Conservation (phyloP, 2,329 filamentous ascomycete genomes). For the Aspergillus aculeatus region DNA sequence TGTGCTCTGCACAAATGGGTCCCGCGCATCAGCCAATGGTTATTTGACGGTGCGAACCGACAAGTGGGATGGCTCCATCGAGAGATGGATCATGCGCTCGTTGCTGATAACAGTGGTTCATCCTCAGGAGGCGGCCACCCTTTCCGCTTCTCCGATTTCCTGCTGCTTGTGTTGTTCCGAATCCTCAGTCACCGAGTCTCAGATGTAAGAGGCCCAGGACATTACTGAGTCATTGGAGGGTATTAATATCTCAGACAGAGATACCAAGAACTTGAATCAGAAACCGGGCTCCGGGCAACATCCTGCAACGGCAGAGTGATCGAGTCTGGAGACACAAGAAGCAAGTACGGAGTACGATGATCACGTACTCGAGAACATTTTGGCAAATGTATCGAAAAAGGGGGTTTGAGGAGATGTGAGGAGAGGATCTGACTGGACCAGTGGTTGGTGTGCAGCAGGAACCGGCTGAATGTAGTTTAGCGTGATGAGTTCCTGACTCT, state of each 20-base stretch:
- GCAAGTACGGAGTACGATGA: background rate
- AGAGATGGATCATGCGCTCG: conserved; percentile 2
- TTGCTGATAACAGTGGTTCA: conserved; percentile 3
- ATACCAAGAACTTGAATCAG: background rate
- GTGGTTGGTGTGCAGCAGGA: conserved; percentile 1
- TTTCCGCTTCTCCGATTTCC: background rate
- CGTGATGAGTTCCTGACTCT: conserved; percentile 6
- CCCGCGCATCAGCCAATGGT: conserved; percentile 15
- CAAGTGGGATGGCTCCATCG: conserved; percentile 14
- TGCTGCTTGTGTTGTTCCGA: background rate
- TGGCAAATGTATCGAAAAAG: conserved; percentile 5
- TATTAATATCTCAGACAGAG: conserved; percentile 5
- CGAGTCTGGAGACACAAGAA: background rate
- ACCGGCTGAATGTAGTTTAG: conserved; percentile 12
- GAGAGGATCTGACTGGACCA: too few species aligned
- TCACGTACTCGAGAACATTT: background rate
- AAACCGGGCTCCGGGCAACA: background rate
- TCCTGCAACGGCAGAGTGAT: background rate
- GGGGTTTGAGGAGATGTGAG: background rate
- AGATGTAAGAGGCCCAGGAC: background rate
- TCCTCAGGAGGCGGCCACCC: conserved; percentile 7
- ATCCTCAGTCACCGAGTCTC: background rate
- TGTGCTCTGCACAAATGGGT: conserved; percentile 5
- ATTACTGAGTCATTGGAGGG: conserved; percentile 4
- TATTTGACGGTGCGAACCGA: conserved; percentile 15